These are phyloP conservation scores for Trichoderma koningiopsis DNA, from an alignment of 2,329 filamentous ascomycete genomes.

Conservation along the genomic window DNA sequence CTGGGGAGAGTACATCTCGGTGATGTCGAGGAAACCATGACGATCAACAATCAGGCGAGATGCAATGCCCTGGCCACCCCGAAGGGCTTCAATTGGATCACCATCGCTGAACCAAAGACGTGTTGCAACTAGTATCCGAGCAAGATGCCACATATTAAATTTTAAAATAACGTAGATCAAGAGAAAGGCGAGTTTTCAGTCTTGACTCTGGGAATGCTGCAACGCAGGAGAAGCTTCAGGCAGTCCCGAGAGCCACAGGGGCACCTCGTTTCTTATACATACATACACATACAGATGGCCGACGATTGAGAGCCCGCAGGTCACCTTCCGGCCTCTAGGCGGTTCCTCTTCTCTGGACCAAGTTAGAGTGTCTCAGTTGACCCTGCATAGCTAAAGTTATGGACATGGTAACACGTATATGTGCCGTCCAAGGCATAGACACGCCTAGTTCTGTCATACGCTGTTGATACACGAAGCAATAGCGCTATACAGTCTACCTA, in stretches of 20 bases:
- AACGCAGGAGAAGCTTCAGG: not conserved
- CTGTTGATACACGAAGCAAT: not conserved
- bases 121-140: not conserved
- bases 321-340: not conserved
- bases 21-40: constrained; percentile 23
- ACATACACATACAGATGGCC: not conserved
- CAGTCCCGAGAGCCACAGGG: not conserved
- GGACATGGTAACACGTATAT: not conserved
- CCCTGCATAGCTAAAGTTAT: not conserved
- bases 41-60: constrained; percentile 20
- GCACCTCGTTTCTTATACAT: not conserved
- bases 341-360: not conserved
- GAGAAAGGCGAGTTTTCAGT: not conserved
- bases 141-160: constrained; percentile 26
- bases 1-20: constrained; percentile 13
- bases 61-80: constrained; percentile 16
- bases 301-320: not conserved
- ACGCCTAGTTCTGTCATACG: not conserved
- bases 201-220: not conserved
- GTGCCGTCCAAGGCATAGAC: not conserved
- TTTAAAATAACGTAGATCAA: no score
- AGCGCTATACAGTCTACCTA: not conserved
- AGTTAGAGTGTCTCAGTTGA: constrained; percentile 16
- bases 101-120: constrained; percentile 27
- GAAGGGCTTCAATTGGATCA: not conserved